A percentile compares a stretch with the other conserved stretches of the same genome.
Evolutionary conservation across 352 stramenopile genomes (phyloP).

Genomic region (Stramenopiles sp.): DNA sequence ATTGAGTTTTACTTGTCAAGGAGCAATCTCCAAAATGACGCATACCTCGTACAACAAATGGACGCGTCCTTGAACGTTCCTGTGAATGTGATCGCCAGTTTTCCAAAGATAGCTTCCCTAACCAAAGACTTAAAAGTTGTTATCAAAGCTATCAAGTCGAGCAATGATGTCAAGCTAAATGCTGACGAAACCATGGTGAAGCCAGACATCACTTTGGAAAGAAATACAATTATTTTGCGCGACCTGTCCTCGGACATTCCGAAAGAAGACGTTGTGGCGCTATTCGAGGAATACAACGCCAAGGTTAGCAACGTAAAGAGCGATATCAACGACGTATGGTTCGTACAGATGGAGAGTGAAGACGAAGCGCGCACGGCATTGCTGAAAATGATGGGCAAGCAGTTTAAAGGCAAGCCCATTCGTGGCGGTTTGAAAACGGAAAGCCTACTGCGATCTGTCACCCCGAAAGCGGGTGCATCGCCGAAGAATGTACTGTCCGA

Average conservation of each 20-base stretch:
- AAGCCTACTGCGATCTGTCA: slow-evolving; percentile 71
- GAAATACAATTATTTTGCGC: slow-evolving; percentile 72
- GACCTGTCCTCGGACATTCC: slow-evolving; percentile 63
- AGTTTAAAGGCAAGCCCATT: slow-evolving; percentile 58
- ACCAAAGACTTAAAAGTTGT: slow-evolving; percentile 40
- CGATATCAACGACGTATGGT: slow-evolving; percentile 77
- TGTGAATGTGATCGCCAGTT: slow-evolving; percentile 48
- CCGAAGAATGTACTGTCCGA: slow-evolving; percentile 25
- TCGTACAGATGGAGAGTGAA: slow-evolving; percentile 64
- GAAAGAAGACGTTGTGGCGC: slow-evolving; percentile 53
- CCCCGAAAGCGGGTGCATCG: slow-evolving; percentile 29
- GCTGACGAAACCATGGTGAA: slow-evolving; percentile 59
- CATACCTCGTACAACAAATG: slow-evolving; percentile 63
- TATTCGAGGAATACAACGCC: slow-evolving; percentile 48
- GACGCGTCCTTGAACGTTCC: slow-evolving; percentile 64
- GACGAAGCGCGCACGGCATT: slow-evolving; percentile 56
- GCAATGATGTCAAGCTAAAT: slow-evolving; percentile 45
- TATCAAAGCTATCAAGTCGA: slow-evolving; percentile 40
- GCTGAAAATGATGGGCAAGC: slow-evolving; percentile 51
- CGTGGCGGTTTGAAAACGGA: slow-evolving; percentile 74
- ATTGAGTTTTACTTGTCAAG: slow-evolving; percentile 75
- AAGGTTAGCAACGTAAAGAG: slow-evolving; percentile 53
- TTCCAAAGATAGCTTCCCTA: slow-evolving; percentile 59
- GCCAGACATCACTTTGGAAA: slow-evolving; percentile 68
- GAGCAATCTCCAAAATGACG: slow-evolving; percentile 53